A percentile compares a stretch with the other conserved stretches of the same genome.
phyloP scores from a whole-genome alignment of 164 flowering plant species.

The Macadamia tetraphylla region DNA sequence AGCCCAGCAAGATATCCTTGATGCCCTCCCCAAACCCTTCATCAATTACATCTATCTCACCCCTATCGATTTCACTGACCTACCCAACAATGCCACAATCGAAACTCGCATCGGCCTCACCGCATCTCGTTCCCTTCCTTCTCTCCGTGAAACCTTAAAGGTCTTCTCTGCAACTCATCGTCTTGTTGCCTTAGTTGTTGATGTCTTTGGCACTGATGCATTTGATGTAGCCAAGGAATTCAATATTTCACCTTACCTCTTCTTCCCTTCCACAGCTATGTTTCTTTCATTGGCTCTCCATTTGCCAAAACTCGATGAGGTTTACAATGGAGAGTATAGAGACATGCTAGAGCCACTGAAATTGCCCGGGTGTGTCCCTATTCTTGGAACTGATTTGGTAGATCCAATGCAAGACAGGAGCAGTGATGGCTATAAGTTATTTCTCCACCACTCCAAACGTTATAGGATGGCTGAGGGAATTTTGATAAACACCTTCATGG shows the following conservation, averaged over 20 bases:
- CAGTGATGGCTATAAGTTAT: conserved; percentile 37
- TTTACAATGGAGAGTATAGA: conserved; percentile 19
- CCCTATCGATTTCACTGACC: conserved; percentile 20
- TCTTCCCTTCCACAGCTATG: conserved; percentile 34
- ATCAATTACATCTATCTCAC: conserved; percentile 27
- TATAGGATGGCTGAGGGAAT: conserved; percentile 40
- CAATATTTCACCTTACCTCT: conserved; percentile 26
- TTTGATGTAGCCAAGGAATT: conserved; percentile 21
- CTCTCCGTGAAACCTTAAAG: conserved; percentile 22
- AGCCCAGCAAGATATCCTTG: conserved; percentile 17
- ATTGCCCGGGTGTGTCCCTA: conserved; percentile 53
- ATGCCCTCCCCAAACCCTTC: conserved; percentile 18
- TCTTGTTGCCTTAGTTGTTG: conserved; percentile 29
- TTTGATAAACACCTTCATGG: conserved; percentile 42
- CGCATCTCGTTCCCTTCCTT: conserved; percentile 28
- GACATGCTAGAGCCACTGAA: conserved; percentile 25
- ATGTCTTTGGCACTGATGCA: conserved; percentile 23
- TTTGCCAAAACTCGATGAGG: conserved; percentile 27
- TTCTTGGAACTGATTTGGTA: conserved; percentile 37
- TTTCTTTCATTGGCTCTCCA: conserved; percentile 21
- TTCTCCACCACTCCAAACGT: conserved; percentile 25
- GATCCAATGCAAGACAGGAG: conserved; percentile 52
- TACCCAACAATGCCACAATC: conserved; percentile 14
- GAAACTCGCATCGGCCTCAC: conserved; percentile 30
- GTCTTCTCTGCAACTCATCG: neutral